These are phyloP conservation scores for Chamaenerion angustifolium DNA, from an alignment of 345 rosid genomes.

Conservation along the genomic window DNA sequence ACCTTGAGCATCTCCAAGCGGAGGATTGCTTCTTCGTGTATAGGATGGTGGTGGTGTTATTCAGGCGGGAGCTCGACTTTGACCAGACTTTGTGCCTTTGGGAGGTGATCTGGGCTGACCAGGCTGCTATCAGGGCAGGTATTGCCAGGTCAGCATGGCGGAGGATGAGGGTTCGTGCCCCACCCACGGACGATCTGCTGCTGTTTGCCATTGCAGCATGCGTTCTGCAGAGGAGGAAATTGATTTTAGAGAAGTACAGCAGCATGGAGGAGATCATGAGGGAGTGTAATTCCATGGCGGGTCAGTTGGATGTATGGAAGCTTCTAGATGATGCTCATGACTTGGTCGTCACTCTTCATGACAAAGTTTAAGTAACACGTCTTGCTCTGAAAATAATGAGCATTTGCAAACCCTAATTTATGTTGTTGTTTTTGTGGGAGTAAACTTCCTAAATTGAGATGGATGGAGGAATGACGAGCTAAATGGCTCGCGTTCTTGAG, in stretches of 20 bases:
- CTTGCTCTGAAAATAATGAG: not conserved
- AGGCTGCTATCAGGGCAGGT: conserved; percentile 70
- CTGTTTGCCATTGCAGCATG: conserved; percentile 91
- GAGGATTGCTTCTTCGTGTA: conserved; percentile 90
- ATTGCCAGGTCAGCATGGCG: conserved; percentile 74
- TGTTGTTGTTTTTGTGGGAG: too few relatives aligned
- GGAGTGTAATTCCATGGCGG: conserved; percentile 91
- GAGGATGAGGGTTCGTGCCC: conserved; percentile 70
- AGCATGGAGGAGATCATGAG: conserved; percentile 95
- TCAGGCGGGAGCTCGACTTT: conserved; percentile 65
- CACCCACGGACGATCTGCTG: conserved; percentile 80
- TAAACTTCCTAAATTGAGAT: too few relatives aligned
- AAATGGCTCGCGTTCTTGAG: too few relatives aligned
- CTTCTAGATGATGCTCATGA: conserved; percentile 94
- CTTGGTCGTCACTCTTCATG: conserved; percentile 66
- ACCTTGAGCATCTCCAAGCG: conserved; percentile 84
- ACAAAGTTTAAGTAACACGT: conserved; percentile 36
- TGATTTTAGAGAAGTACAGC: conserved; percentile 73
- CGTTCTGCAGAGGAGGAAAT: conserved; percentile 84
- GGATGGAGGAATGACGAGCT: too few relatives aligned
- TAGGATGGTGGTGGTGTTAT: conserved; percentile 89
- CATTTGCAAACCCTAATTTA: conserved; percentile 9
- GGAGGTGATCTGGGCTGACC: conserved; percentile 99
- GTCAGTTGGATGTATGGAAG: conserved; percentile 91
- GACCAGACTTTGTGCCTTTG: conserved; percentile 88